These are phyloP conservation scores for Cryphonectria japonica DNA, from an alignment of 2,329 filamentous ascomycete species.

Conservation along the genomic window DNA sequence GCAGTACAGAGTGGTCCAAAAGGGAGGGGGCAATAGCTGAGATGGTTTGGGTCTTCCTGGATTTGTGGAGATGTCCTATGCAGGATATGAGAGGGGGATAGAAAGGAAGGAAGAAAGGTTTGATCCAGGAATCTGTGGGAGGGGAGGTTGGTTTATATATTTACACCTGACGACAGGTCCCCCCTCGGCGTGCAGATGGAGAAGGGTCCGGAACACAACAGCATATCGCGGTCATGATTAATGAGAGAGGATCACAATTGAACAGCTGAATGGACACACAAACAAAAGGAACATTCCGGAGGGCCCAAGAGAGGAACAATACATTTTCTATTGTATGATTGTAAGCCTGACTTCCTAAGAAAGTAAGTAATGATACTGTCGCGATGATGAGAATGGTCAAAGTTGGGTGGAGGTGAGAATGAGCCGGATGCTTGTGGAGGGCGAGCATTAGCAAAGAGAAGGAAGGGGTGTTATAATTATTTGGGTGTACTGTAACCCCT, in stretches of 20 bases:
- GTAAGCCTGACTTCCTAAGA: background rate
- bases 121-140: background rate
- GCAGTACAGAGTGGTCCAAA: background rate
- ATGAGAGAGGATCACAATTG: background rate
- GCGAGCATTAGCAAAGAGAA: background rate
- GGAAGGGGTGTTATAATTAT: background rate
- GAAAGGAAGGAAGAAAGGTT: background rate
- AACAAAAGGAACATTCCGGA: background rate
- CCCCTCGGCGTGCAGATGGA: too few relatives aligned
- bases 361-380: background rate
- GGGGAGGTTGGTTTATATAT: background rate
- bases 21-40: background rate
- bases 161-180: background rate
- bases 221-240: background rate
- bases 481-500: background rate
- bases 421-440: background rate
- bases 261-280: background rate
- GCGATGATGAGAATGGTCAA: background rate
- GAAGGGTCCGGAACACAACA: background rate
- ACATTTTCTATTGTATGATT: background rate
- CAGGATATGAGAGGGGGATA: background rate
- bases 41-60: background rate
- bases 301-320: background rate
- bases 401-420: background rate
- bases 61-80: background rate